Evolutionary conservation across 306 rosid genomes (phyloP).

Genomic region (Prunus fruticosa): DNA sequence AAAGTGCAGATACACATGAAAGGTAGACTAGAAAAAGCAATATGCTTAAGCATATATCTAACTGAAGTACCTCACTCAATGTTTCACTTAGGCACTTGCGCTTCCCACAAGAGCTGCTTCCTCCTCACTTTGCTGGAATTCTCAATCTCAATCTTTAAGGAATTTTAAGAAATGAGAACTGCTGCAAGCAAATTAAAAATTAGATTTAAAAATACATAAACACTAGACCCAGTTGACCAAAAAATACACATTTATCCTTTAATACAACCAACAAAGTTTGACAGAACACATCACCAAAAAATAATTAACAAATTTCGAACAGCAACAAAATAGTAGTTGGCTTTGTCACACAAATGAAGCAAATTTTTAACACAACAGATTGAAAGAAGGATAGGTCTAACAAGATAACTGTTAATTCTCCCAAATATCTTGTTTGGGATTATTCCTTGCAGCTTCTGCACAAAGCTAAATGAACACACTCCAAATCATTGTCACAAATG

Average conservation of each 20-base stretch:
- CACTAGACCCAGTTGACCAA: too few species aligned
- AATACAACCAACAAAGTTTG: not conserved
- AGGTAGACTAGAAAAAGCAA: constrained; percentile 8
- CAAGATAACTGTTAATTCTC: too few species aligned
- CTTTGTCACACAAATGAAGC: not conserved
- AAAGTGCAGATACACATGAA: constrained; percentile 15
- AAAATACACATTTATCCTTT: not conserved
- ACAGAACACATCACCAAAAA: not conserved
- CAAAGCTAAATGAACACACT: not conserved
- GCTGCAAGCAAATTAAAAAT: too few species aligned
- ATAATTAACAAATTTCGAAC: not conserved
- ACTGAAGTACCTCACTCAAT: constrained; percentile 65
- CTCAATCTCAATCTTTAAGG: too few species aligned
- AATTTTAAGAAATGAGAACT: too few species aligned
- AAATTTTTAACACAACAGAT: not conserved
- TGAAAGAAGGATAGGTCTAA: not conserved
- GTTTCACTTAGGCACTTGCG: constrained; percentile 74
- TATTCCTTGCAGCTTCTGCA: not conserved
- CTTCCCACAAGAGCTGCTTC: constrained; percentile 96
- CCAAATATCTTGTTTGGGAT: not conserved
- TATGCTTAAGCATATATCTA: constrained; percentile 28
- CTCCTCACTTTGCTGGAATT: constrained; percentile 66
- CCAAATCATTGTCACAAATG: not conserved
- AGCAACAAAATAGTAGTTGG: not conserved
- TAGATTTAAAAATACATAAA: too few species aligned